Base-by-base conservation (phyloP, 202 grass and related monocot genomes). In the Sporobolus alterniflorus region DNA sequence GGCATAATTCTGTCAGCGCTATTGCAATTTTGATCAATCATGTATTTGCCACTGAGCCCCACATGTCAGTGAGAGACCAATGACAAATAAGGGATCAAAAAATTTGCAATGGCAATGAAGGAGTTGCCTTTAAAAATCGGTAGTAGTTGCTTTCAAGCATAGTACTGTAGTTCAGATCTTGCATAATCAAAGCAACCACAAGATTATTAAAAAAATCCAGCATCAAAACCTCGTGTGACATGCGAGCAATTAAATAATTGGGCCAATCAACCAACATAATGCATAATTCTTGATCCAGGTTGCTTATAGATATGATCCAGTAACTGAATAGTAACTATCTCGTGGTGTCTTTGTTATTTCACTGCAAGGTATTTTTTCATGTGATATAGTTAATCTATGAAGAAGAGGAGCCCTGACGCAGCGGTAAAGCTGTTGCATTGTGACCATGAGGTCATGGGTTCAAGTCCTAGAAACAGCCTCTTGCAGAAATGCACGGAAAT, bases 51-150 rank as follows among this genome's bases (percentile, higher is more conserved):
- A n/a, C n/a, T n/a, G n/a, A n/a, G n/a, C n/a, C n/a, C n/a, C n/a
- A n/a, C n/a, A n/a, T n/a, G n/a, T n/a, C n/a, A n/a, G n/a, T n/a
- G n/a, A n/a, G n/a, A n/a, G n/a, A n/a, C n/a, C n/a, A n/a, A n/a
- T n/a, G n/a, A n/a, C n/a, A n/a, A n/a, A n/a, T n/a, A n/a, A n/a
- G n/a, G n/a, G n/a, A n/a, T n/a, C n/a, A n/a, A n/a, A n/a, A n/a
- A n/a, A n/a, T n/a, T n/a, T n/a, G n/a, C n/a, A n/a, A n/a, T n/a
- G n/a, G n/a, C n/a, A n/a, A n/a, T n/a, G n/a, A n/a, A n/a, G n/a
- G n/a, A n/a, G n/a, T n/a, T n/a, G n/a, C n/a, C n/a, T n/a, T 40
- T 82, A 8, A 73, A 82, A 71, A 26, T 60, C 82, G 71, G 39
- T 86, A 59, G 15, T 13, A 26, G 15, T 24, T 55, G 1, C 66